Evolutionary conservation across 164 flowering plant species (phyloP), one percentile per base, ranked within the genome.

Genomic region (Malania oleifera): DNA sequence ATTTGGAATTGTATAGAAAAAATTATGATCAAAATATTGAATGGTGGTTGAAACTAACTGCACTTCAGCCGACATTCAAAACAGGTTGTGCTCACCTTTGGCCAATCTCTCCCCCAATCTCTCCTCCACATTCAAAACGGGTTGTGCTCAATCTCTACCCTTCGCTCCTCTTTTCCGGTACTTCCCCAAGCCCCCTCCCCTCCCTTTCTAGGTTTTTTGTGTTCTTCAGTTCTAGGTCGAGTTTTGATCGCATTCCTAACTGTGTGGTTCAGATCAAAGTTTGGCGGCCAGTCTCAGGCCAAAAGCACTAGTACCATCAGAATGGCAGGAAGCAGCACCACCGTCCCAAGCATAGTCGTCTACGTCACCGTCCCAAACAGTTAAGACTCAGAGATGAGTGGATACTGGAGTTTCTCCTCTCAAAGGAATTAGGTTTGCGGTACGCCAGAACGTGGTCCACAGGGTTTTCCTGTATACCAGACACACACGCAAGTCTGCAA

Each of bases 321-420:
- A 65, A 86, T 80, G 91, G 89, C 73, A 60, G 78, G 56, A 2
- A 69, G 43, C 23, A 22, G 64, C 72, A 66, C 41, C 57, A 70
- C 78, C 38, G 96, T 92, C 7, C 88, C 96, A 0, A 87, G 96
- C 57, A 84, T 93, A 65, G 96, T 90, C 62, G 97, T 93, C 49
- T 93, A 93, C 61, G 92, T 89, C 25, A 89, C 97, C 43, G 99
- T 93, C 23, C 97, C 97, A 8, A 86, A 82, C 61, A 84, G n/a
- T n/a, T n/a, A n/a, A n/a, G n/a, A n/a, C n/a, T n/a, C n/a, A n/a
- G n/a, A n/a, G n/a, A n/a, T n/a, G n/a, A n/a, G n/a, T n/a, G n/a
- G n/a, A n/a, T n/a, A n/a, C n/a, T n/a, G n/a, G n/a, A n/a, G n/a
- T n/a, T n/a, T n/a, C n/a, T n/a, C n/a, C n/a, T n/a, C n/a, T n/a